Base-by-base conservation (phyloP, 2,329 filamentous ascomycete species). In the Epicoccum sorghinum region DNA sequence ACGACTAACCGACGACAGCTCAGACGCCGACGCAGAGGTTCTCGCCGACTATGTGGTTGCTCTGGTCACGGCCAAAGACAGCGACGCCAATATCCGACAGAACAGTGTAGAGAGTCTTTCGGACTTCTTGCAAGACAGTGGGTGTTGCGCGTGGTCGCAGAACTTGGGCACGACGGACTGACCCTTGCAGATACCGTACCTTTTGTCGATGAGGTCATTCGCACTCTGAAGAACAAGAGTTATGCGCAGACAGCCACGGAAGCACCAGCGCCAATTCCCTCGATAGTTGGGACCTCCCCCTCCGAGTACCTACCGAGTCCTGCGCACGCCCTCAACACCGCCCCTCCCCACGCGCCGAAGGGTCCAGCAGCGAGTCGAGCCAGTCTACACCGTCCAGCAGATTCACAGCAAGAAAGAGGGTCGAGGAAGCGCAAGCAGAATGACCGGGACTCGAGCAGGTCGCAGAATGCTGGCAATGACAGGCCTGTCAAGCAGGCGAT, bases 21-120 rank as follows among this genome's bases (percentile, higher is more conserved):
- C 89, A 25, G 89, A 93, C 67, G 89, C 89, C 45, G 90, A 95
- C 70, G 84, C 87, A 29, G 90, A 92, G 67, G 89, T 93, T 4
- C 85, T 95, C 3, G 90, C 89, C 41, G 90, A 95, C 65, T 95
- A 93, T 70, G 88, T 93, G n/a, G 81, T 93, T 57, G 90, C 89
- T 6, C 82, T 95, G 18, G 77, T 93, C 40, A 84, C 85, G 49
- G 86, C 89, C 57, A 57, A 65, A 40, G 88, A 87, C 57, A 80
- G 85, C 45, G 78, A 82, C 36, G 80, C 82, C n/a, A 80, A 83
- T 18, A 86, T 92, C 48, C 83, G 86, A 66, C 78, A 82, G 64
- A 83, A 89, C 46, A 91, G 89, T 73, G 81, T 90, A 68, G 80
- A 84, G 47, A 88, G 91, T 71, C 86, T 93, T 36, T 83, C 84